Percentiles rank a stretch among this genome's conserved stretches.
These are phyloP conservation scores for Talaromyces liani DNA, from an alignment of 495 filamentous ascomycete genomes.

Conservation along the genomic window DNA sequence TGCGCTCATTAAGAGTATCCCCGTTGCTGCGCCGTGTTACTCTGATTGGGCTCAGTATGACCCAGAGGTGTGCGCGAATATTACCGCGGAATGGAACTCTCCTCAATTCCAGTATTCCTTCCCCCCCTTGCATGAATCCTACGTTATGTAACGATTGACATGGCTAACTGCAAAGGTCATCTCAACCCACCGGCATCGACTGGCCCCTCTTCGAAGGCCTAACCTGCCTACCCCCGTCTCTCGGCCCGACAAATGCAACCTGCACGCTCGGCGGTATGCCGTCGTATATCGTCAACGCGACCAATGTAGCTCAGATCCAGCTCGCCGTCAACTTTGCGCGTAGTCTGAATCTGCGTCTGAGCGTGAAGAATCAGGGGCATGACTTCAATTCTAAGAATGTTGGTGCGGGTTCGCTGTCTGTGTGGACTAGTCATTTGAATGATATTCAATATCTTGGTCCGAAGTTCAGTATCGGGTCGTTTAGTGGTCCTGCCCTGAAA, in stretches of 20 bases:
- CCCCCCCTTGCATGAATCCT: too few species aligned
- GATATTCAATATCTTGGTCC: too few species aligned
- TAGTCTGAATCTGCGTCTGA: neutral
- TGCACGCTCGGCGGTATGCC: constrained; percentile 54
- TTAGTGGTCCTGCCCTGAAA: too few species aligned
- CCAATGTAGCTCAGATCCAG: constrained; percentile 47
- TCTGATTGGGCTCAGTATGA: constrained; percentile 27
- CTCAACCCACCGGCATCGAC: constrained; percentile 33
- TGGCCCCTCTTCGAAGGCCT: constrained; percentile 36
- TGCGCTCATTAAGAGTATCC: constrained; percentile 36
- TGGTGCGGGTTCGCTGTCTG: constrained; percentile 45
- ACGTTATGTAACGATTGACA: neutral
- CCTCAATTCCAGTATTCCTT: constrained; percentile 25
- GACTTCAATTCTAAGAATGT: constrained; percentile 52
- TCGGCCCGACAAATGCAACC: constrained; percentile 21
- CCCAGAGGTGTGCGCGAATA: constrained; percentile 16
- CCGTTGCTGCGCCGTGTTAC: constrained; percentile 39
- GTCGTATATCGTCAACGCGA: constrained; percentile 52
- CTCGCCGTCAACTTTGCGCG: constrained; percentile 56
- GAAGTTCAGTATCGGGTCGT: too few species aligned
- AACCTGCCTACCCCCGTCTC: constrained; percentile 25
- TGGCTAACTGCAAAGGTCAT: constrained; percentile 15
- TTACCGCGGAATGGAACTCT: constrained; percentile 21
- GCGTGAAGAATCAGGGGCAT: constrained; percentile 16
- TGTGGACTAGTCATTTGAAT: constrained; percentile 32